Base-by-base conservation (phyloP, 1,139 yeast genomes). In the Groenewaldozyma auringiensis region DNA sequence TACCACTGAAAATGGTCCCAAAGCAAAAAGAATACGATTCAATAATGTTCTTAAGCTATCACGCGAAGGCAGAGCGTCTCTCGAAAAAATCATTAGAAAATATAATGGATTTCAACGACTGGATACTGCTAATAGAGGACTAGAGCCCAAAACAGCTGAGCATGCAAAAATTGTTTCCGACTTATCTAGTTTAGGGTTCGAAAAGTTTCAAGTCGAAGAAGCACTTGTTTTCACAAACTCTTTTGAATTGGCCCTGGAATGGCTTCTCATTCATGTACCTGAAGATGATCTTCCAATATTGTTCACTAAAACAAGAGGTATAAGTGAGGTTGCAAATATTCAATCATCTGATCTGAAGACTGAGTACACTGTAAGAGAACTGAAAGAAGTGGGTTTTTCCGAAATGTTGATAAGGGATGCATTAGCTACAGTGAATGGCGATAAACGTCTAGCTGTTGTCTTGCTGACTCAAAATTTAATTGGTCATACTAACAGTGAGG, bases 221-320 rank as follows among this genome's bases (percentile, higher is more conserved):
- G 79, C 96, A 0, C 66, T 85, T 45, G 66, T 70, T 33, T 83
- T 83, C 56, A 75, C 87, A 2, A 54, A 64, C 1, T 59, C 73
- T 0, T 48, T 61, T 31, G 74, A 75, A 47, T 56, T 55, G 1
- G 80, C 81, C 37, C 1, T 86, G 33, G 94, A 92, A 44, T 92
- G 95, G 86, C 72, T 89, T 20, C 65, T 89, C 13, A 81, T 89
- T 55, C 94, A 89, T 58, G 75, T 89, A 2, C 97, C 97, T 0
- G 96, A 89, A 57, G 97, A 88, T 59, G 98, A 92, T 59, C 67
- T 92, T 39, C 98, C 98, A 0, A 54, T 55, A 13, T 58, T 63
- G 17, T 62, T 74, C 60, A 61, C 73, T 29, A 43, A 45, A 48
- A 57, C 59, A 11, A 51, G 62, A 33, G 53, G 56, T 35, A 52